These are phyloP conservation scores for Eucalyptus coolabah DNA, from an alignment of 345 rosid species.

Conservation along the genomic window DNA sequence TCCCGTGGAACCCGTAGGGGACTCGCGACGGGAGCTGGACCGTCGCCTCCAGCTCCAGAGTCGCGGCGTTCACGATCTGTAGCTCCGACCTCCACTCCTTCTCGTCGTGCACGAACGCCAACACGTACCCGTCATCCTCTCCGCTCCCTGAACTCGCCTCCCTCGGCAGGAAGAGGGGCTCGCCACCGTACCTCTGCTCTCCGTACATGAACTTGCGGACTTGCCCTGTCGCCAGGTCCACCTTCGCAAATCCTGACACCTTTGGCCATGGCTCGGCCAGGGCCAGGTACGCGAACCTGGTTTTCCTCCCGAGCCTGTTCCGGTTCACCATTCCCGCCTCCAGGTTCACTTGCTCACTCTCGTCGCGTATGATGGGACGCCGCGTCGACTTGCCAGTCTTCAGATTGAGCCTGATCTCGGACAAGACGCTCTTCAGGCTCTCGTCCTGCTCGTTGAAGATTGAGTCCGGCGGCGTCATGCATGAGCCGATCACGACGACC, in stretches of 20 bases:
- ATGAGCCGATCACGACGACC: slow-evolving; percentile 76
- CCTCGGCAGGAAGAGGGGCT: slow-evolving; percentile 56
- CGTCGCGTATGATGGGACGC: slow-evolving; percentile 29
- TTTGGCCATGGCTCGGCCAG: slow-evolving; percentile 90
- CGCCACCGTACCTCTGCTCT: slow-evolving; percentile 54
- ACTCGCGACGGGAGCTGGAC: slow-evolving; percentile 73
- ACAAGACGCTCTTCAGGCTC: slow-evolving; percentile 53
- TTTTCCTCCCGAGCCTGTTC: slow-evolving; percentile 64
- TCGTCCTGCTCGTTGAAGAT: slow-evolving; percentile 83
- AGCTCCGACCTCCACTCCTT: slow-evolving; percentile 67
- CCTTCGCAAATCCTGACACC: slow-evolving; percentile 81
- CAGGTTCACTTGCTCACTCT: slow-evolving; percentile 48
- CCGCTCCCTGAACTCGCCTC: background rate
- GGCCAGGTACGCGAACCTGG: slow-evolving; percentile 56
- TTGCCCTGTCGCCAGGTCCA: slow-evolving; percentile 48
- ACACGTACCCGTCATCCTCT: slow-evolving; percentile 58
- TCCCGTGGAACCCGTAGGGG: slow-evolving; percentile 86
- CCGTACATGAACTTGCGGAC: slow-evolving; percentile 52
- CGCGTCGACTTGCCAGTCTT: slow-evolving; percentile 58
- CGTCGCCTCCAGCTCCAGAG: slow-evolving; percentile 44
- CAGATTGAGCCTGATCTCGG: slow-evolving; percentile 62
- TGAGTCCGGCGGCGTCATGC: slow-evolving; percentile 86
- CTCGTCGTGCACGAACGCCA: slow-evolving; percentile 73
- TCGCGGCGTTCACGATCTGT: slow-evolving; percentile 57
- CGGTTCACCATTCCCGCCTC: slow-evolving; percentile 93